These are phyloP conservation scores for Populus pruinosa DNA, from an alignment of 345 rosid species.

Conservation along the genomic window DNA sequence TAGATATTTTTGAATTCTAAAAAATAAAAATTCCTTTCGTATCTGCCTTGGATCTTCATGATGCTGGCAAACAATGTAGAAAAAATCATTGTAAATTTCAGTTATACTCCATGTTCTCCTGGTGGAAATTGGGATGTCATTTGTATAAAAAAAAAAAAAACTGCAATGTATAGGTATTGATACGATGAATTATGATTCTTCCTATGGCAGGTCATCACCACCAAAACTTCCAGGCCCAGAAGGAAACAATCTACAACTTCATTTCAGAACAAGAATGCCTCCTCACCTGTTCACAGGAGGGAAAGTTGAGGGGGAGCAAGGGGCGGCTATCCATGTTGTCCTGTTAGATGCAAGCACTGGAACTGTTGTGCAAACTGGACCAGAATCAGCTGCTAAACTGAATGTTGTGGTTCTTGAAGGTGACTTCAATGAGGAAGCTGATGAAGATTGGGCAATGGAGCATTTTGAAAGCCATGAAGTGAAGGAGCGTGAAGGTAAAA, in stretches of 20 bases:
- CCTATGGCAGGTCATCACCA: slow-evolving; percentile 47
- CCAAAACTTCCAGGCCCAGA: slow-evolving; percentile 56
- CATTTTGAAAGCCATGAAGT: slow-evolving; percentile 73
- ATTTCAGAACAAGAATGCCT: slow-evolving; percentile 79
- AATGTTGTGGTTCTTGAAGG: slow-evolving; percentile 79
- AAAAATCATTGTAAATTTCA: neutral
- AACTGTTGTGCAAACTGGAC: slow-evolving; percentile 57
- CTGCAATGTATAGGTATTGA: neutral
- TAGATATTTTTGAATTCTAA: slow-evolving; percentile 3
- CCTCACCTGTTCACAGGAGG: slow-evolving; percentile 93
- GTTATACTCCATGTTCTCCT: neutral
- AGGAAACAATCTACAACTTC: slow-evolving; percentile 65
- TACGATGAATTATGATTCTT: slow-evolving; percentile 3
- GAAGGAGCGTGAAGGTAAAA: slow-evolving; percentile 84
- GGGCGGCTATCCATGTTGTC: slow-evolving; percentile 75
- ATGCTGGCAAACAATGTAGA: neutral
- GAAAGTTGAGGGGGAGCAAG: slow-evolving; percentile 87
- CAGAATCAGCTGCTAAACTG: slow-evolving; percentile 64
- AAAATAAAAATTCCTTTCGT: neutral
- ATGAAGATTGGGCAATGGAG: slow-evolving; percentile 65
- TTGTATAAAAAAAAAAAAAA: neutral
- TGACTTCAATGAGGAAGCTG: slow-evolving; percentile 66
- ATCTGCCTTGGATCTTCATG: neutral
- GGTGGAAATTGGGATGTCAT: neutral
- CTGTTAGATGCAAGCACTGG: slow-evolving; percentile 61